Evolutionary conservation across 768 basidiomycete species (phyloP), one percentile per base, ranked within the genome.

Genomic region (Russula griseocarnosa): DNA sequence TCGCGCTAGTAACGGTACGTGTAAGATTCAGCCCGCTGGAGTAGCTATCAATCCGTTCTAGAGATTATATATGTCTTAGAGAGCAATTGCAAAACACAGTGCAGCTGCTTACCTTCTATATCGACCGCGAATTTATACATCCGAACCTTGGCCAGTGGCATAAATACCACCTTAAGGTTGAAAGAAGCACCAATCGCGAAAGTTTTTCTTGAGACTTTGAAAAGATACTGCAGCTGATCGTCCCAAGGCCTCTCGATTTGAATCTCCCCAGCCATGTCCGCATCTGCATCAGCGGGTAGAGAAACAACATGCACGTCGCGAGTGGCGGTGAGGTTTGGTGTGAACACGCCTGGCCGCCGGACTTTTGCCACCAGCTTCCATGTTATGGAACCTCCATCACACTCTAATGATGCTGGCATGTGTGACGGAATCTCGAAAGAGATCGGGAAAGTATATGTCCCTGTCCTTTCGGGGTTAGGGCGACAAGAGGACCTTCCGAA

Each of bases 401-500:
- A 86, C 49, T 79, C 78, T 66, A 95, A 78, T 0, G 86, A 85
- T 2, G 96, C 92, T 3, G 94, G 93, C 3, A 88, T 80, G 63
- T 83, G 81, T 6, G 84, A 79, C 0, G 96, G 92, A 60, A 99
- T 86, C 20, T 86, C 79, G 73, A 98, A 94, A 16, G 90, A 90
- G 70, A 99, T 90, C 3, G 96, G 96, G 74, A 93, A 98, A n/a
- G 88, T 92, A 73, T 98, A 98, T 6, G 86, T 89, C 22, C 94
- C 94, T 91, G 69, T 36, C 10, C 34, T 40, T 16, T 46, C n/a
- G 28, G 14, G 14, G 47, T 11, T 56, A 44, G 44, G 28, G 24
- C 52, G 32, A 38, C 30, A 28, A 14, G 24, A 11, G 51, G 34
- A 49, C n/a, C 11, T 26, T 22, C 16, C 51, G 34, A 22, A 32